Conservation (phyloP, 2,329 filamentous ascomycete genomes). For the Pestalotiopsis sp. region DNA sequence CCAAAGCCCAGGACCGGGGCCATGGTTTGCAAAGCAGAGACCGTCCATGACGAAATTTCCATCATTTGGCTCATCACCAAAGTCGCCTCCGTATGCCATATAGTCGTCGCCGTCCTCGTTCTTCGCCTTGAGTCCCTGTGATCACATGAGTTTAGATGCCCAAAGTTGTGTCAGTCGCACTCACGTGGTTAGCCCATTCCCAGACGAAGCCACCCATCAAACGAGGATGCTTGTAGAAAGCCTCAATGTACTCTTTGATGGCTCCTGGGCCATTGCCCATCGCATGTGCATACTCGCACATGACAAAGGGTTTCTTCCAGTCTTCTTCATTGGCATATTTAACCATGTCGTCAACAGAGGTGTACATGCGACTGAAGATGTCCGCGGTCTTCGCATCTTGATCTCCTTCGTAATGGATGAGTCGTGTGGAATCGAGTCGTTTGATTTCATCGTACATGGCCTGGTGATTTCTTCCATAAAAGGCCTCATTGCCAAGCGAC, state of each 20-base stretch:
- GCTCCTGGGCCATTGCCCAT: constrained; percentile 76
- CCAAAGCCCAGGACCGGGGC: constrained; percentile 51
- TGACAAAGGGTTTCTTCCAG: constrained; percentile 60
- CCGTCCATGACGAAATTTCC: constrained; percentile 63
- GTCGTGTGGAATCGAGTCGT: constrained; percentile 56
- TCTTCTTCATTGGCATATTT: constrained; percentile 41
- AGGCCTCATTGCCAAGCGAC: constrained; percentile 74
- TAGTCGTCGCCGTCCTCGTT: constrained; percentile 47
- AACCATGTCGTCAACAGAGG: constrained; percentile 49
- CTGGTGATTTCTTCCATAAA: constrained; percentile 69
- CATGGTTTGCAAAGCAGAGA: constrained; percentile 51
- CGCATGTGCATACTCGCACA: constrained; percentile 60
- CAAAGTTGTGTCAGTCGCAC: constrained; percentile 12
- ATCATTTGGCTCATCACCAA: constrained; percentile 63
- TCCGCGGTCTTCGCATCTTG: constrained; percentile 60
- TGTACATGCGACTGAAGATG: constrained; percentile 70
- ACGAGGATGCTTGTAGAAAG: constrained; percentile 61
- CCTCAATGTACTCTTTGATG: constrained; percentile 68
- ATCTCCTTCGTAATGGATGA: constrained; percentile 70
- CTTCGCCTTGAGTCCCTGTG: constrained; percentile 44
- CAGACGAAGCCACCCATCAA: constrained; percentile 69
- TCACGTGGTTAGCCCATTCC: constrained; percentile 66
- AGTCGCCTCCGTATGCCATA: constrained; percentile 65
- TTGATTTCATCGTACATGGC: constrained; percentile 70
- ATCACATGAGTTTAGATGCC: neutral